Conservation (phyloP, 805 yeast species). For the Debaryomyces hansenii region DNA sequence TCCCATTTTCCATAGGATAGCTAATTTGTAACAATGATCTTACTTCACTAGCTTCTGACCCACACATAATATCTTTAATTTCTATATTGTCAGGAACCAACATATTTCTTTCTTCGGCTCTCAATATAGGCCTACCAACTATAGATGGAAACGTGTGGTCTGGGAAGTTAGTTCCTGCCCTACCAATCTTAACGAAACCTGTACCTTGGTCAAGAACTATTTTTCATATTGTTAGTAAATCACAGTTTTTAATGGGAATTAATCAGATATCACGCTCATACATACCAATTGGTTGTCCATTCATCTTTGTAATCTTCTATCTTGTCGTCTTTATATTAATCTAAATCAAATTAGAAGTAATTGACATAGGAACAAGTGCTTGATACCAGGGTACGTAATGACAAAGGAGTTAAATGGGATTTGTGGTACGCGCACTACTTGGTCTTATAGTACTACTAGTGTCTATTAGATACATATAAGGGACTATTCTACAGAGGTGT, state of each 20-base stretch:
- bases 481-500: not conserved
- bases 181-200: slow-evolving; percentile 95
- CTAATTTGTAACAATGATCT: slow-evolving; percentile 87
- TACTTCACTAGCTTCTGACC: slow-evolving; percentile 89
- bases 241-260: not conserved
- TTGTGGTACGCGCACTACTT: slow-evolving; percentile 4
- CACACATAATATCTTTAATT: slow-evolving; percentile 96
- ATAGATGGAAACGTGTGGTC: slow-evolving; percentile 96
- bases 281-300: slow-evolving; percentile 33
- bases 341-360: not conserved
- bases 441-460: not conserved
- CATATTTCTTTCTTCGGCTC: slow-evolving; percentile 87
- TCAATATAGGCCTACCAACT: slow-evolving; percentile 93
- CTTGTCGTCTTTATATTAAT: not conserved
- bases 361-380: not conserved
- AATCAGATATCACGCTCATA: slow-evolving; percentile 3
- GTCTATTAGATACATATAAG: not conserved
- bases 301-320: slow-evolving; percentile 14
- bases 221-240: not conserved
- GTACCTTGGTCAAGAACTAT: slow-evolving; percentile 97
- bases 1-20: slow-evolving; percentile 99
- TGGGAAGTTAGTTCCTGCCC: slow-evolving; percentile 96
- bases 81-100: slow-evolving; percentile 59
- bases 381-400: not conserved
- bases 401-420: not conserved